These are phyloP conservation scores for Hanseniaspora opuntiae DNA, from an alignment of 805 yeast genomes.

Conservation along the genomic window DNA sequence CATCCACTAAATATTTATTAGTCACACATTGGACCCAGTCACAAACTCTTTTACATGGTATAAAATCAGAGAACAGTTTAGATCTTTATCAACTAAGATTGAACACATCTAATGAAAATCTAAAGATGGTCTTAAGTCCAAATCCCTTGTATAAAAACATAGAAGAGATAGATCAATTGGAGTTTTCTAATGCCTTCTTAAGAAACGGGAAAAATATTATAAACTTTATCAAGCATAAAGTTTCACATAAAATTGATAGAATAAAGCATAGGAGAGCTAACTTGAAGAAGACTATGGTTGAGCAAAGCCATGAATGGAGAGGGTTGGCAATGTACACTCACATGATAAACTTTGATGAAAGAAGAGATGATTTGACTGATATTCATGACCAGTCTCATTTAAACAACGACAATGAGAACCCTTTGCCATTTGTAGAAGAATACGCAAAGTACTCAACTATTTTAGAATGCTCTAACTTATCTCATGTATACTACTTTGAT, in stretches of 20 bases:
- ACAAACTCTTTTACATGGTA: constrained; percentile 45
- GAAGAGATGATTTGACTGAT: constrained; percentile 16
- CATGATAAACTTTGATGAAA: not conserved
- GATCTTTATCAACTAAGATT: constrained; percentile 45
- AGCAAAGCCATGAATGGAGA: constrained; percentile 41
- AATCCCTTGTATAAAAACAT: constrained; percentile 48
- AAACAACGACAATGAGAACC: constrained; percentile 14
- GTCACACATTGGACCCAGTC: constrained; percentile 47
- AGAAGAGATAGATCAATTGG: not conserved
- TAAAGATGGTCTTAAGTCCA: constrained; percentile 52
- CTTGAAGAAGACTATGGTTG: constrained; percentile 14
- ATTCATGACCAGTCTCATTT: constrained; percentile 23
- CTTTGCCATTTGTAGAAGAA: constrained; percentile 30
- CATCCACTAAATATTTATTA: constrained; percentile 57
- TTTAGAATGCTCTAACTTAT: constrained; percentile 43
- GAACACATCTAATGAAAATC: constrained; percentile 34
- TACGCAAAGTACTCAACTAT: constrained; percentile 71
- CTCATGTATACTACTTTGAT: constrained; percentile 56
- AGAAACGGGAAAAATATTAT: constrained; percentile 5
- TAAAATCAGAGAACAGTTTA: constrained; percentile 32
- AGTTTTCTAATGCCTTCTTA: constrained; percentile 18
- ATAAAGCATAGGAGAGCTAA: constrained; percentile 11
- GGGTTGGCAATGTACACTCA: constrained; percentile 64
- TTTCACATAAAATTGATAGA: not conserved
- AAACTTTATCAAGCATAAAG: not conserved